Evolutionary conservation across 2,329 filamentous ascomycete genomes (phyloP).

Genomic region (Talaromyces sp.): DNA sequence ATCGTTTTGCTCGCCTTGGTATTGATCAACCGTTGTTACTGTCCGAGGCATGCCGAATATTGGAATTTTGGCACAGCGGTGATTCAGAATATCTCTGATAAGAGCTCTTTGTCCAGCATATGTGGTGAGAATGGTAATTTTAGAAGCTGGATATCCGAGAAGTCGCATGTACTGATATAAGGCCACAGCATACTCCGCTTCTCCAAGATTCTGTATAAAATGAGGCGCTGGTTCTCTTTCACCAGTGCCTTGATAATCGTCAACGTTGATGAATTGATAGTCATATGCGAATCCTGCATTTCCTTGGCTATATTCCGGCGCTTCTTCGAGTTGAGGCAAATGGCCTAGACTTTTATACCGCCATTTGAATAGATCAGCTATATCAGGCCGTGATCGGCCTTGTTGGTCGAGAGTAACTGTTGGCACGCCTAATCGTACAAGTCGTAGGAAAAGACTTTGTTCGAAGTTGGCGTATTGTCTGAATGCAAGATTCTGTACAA

Average conservation of each 20-base stretch:
- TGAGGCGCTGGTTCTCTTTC: constrained; percentile 89
- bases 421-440: constrained; percentile 90
- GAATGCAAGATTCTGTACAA: constrained; percentile 92
- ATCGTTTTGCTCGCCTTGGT: constrained; percentile 98
- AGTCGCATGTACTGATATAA: constrained; percentile 97
- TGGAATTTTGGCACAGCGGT: constrained; percentile 76
- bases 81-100: constrained; percentile 78
- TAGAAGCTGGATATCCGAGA: constrained; percentile 78
- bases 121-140: constrained; percentile 86
- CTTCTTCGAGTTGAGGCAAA: constrained; percentile 67
- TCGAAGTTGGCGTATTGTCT: constrained; percentile 93
- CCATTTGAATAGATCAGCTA: constrained; percentile 91
- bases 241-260: constrained; percentile 84
- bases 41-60: constrained; percentile 86
- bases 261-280: constrained; percentile 94
- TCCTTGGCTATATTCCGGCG: constrained; percentile 70
- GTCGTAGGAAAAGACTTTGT: constrained; percentile 87
- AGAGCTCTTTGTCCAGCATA: constrained; percentile 90
- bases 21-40: constrained; percentile 95
- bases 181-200: constrained; percentile 95
- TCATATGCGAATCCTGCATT: constrained; percentile 93
- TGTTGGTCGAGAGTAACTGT: constrained; percentile 87
- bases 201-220: constrained; percentile 93
- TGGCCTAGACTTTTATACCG: constrained; percentile 79
- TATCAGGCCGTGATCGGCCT: constrained; percentile 80